A percentile compares a stretch with the other conserved stretches of the same genome.
phyloP scores from a whole-genome alignment of 148 eudicot species.

The Fallopia convolvulus region DNA sequence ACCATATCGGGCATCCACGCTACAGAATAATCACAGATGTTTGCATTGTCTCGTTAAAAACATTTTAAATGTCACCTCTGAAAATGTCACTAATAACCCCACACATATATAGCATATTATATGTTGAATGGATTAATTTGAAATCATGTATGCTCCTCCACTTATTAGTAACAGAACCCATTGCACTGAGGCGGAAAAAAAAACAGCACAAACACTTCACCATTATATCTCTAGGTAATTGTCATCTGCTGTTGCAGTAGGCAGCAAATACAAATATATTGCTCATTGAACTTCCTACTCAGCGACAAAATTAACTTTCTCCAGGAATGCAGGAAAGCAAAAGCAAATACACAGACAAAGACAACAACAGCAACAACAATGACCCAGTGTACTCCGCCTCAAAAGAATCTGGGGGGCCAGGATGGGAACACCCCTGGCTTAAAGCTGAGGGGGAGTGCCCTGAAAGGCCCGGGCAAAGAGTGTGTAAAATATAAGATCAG shows the following conservation, averaged over 20 bases:
- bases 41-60: neutral
- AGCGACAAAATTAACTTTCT: neutral
- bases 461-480: too few relatives aligned
- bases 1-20: neutral
- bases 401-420: too few relatives aligned
- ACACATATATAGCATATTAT: neutral
- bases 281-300: neutral
- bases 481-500: neutral
- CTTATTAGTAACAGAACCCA: neutral
- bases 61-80: neutral
- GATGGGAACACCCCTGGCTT: too few relatives aligned
- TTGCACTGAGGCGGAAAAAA: neutral
- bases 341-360: neutral
- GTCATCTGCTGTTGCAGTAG: neutral
- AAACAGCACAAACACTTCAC: neutral
- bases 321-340: neutral
- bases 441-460: too few relatives aligned
- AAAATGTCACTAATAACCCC: neutral
- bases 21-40: neutral
- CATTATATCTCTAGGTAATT: neutral
- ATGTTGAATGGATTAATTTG: neutral
- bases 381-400: too few relatives aligned
- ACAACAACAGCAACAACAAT: too few relatives aligned
- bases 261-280: neutral
- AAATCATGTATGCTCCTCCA: neutral